These are phyloP conservation scores for Mortierella sp. DNA, from an alignment of 371 early-diverging fungal species.

Conservation along the genomic window DNA sequence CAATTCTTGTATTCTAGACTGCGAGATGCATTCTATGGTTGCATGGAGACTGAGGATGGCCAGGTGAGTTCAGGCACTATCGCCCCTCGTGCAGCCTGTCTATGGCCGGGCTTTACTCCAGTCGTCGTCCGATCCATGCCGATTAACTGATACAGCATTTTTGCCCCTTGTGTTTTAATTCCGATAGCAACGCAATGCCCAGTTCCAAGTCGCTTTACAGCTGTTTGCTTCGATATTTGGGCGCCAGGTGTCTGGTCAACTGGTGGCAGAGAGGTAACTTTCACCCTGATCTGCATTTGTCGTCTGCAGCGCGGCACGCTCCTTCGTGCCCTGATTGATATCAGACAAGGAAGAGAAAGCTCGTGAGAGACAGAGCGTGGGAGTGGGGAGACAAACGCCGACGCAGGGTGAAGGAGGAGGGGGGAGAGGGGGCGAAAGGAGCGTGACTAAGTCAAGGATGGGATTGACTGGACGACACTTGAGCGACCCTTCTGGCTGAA, in stretches of 20 bases:
- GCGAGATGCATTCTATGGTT: slow-evolving; percentile 43
- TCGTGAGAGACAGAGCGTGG: not conserved
- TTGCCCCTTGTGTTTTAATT: not conserved
- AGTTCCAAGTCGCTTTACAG: slow-evolving; percentile 42
- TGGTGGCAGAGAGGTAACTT: slow-evolving; percentile 44
- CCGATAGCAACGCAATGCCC: slow-evolving; percentile 27
- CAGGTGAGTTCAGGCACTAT: no score
- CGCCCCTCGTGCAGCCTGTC: no score
- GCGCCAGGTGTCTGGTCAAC: slow-evolving; percentile 48
- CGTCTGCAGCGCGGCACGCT: no score
- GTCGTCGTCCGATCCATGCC: no score
- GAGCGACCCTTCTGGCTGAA: no score
- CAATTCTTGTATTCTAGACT: no score
- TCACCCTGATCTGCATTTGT: not conserved
- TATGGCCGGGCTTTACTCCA: no score
- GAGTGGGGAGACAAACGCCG: not conserved
- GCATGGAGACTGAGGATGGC: slow-evolving; percentile 50
- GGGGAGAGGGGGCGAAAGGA: no score
- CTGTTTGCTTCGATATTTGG: slow-evolving; percentile 52
- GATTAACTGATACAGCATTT: not conserved
- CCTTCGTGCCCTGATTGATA: not conserved
- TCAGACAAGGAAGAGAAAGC: no score
- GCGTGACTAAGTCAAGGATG: slow-evolving; percentile 19
- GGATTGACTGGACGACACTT: not conserved
- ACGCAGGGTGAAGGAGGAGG: slow-evolving; percentile 5